Base-by-base conservation (phyloP, 768 basidiomycete genomes). In the Lentinula boryana region DNA sequence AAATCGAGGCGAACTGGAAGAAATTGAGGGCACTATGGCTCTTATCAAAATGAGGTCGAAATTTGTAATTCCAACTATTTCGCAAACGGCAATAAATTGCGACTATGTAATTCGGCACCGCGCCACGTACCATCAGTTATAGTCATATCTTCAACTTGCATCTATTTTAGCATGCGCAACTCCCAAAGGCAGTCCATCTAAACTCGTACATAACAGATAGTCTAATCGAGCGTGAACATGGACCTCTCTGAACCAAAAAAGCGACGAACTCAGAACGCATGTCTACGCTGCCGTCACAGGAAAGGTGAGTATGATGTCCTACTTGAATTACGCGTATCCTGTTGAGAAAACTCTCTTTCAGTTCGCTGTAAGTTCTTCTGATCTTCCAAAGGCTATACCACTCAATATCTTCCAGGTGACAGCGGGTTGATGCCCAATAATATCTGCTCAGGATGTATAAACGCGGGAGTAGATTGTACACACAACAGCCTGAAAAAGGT, bases 191-290 rank as follows among this genome's bases (percentile, higher is more conserved):
- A 27, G 27, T 27, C 27, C 27, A 27, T 27, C 27, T 27, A 27
- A 27, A 27, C 27, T 27, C 27, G 27, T 27, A 27, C 3, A 27
- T 3, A 27, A 27, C 3, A 27, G 4, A 27, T 3, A 27, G 27
- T 27, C 27, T 3, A 27, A 27, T 3, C 27, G 3, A 27, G 27
- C 8, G 13, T 36, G 51, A 36, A 52, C 18, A 33, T 18, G 51
- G n/a, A 33, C 40, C n/a, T 5, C 21, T 21, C 36, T 18, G 36
- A 21, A 18, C 15, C 33, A 38, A 84, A 84, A 74, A 80, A 79
- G 66, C 70, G 83, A 35, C 70, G 79, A 53, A 75, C 84, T 13
- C 79, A 80, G 69, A 71, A 84, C 33, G 85, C 85, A 3, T 87
- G 86, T 65, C 84, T 87, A 62, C 75, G 80, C 0, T 87, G 86